Evolutionary conservation across 768 basidiomycete genomes (phyloP), one percentile per base, ranked within the genome.

Genomic region (Hirschioporus abietinus): DNA sequence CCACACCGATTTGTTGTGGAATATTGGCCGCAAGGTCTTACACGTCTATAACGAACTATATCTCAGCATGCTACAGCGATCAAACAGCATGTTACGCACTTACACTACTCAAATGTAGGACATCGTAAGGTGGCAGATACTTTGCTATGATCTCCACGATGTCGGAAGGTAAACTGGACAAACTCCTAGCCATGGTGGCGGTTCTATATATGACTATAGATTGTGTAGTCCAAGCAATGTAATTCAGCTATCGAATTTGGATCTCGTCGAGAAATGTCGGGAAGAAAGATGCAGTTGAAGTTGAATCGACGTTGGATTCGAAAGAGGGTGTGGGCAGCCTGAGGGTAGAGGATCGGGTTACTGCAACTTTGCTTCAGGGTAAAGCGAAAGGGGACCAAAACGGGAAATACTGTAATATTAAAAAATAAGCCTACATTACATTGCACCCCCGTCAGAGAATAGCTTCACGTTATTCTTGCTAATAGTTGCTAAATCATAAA

Each of bases 91-190:
- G 23, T 2, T 3, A 61, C 23, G 23, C 24, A 61, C 60, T 25
- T 23, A 61, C 60, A 23, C 25, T 61, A 15, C 60, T 61, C 9
- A 61, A 18, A 25, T 25, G 25, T 7, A 61, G 60, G 15, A 61
- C 60, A 61, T 61, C 60, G 60, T 61, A 61, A 34, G 60, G 60
- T 34, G 30, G 30, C 25, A 61, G 23, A 61, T 34, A 34, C 25
- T 61, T 61, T 3, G 60, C 60, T 25, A 61, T 61, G 30, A 61
- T 25, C 60, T 25, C 30, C 25, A 61, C 60, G 60, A 61, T 61
- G 60, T 61, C 60, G 3, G 30, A 61, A 17, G 60, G 60, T 17
- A 61, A 34, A 61, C 20, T 52, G 20, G 20, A 12, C 42, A 52
- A 20, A 20, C 42, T 52, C 42, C 42, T 52, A 52, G 42, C 42